Conservation (phyloP, 352 stramenopile genomes). For the Pythium guiyangense region DNA sequence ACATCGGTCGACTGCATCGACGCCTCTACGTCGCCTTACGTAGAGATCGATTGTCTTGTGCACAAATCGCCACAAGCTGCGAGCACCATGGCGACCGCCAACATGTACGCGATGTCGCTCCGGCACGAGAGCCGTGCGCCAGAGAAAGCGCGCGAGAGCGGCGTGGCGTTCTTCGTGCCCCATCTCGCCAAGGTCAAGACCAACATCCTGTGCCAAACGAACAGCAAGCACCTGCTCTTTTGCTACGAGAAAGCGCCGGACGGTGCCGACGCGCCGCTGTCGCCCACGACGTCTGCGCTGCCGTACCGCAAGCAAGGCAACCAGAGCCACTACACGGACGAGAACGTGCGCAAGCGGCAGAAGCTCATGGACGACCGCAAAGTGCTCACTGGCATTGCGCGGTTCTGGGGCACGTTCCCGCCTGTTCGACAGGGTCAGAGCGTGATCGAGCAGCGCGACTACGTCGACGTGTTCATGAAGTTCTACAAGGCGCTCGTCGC, state of each 20-base stretch:
- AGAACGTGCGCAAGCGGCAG: constrained; percentile 57
- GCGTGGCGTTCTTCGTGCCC: constrained; percentile 54
- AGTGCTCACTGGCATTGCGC: constrained; percentile 43
- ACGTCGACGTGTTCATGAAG: constrained; percentile 79
- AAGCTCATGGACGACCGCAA: constrained; percentile 41
- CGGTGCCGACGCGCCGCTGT: constrained; percentile 4
- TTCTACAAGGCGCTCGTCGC: constrained; percentile 76
- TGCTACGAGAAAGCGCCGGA: constrained; percentile 27
- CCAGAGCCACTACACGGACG: constrained; percentile 55
- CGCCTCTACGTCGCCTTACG: neutral
- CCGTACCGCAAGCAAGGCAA: constrained; percentile 79
- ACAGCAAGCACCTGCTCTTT: constrained; percentile 47
- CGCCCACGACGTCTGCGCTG: constrained; percentile 12
- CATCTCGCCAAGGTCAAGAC: constrained; percentile 69
- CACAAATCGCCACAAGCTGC: too few species aligned
- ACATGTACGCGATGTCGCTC: constrained; percentile 37
- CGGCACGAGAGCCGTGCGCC: constrained; percentile 18
- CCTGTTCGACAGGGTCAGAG: constrained; percentile 40
- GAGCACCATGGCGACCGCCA: constrained; percentile 27
- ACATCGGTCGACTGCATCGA: neutral
- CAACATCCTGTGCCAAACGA: constrained; percentile 46
- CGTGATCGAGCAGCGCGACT: constrained; percentile 47
- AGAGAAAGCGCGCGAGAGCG: constrained; percentile 30
- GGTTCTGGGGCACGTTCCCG: constrained; percentile 76
- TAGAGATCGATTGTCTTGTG: neutral